A percentile compares a stretch with the other conserved stretches of the same genome.
These are phyloP conservation scores for Begonia fuchsioides DNA, from an alignment of 306 rosid species.

Conservation along the genomic window DNA sequence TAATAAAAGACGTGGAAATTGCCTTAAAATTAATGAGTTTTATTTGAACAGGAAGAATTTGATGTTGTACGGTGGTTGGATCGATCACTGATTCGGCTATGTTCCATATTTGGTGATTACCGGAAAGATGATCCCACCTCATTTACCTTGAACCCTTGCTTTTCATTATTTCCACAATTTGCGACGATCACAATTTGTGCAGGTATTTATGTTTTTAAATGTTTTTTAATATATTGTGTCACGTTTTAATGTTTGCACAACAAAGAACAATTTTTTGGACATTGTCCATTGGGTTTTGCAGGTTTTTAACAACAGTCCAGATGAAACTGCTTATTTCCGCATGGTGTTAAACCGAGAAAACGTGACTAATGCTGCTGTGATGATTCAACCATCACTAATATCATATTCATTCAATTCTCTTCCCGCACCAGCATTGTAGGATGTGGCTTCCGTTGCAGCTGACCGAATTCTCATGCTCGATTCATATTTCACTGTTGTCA, in stretches of 20 bases:
- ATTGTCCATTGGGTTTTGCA: conserved; percentile 23
- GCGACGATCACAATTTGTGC: conserved; percentile 93
- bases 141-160: conserved; percentile 66
- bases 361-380: conserved; percentile 87
- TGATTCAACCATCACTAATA: conserved; percentile 89
- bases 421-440: conserved; percentile 84
- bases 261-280: background rate
- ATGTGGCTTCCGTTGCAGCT: conserved; percentile 83
- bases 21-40: too few relatives aligned
- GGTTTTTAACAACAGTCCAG: conserved; percentile 99
- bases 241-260: too few relatives aligned
- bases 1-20: background rate
- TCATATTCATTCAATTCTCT: conserved; percentile 78
- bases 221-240: too few relatives aligned
- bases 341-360: conserved; percentile 88
- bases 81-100: conserved; percentile 83
- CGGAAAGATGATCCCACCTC: conserved; percentile 96
- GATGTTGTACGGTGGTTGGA: conserved; percentile 98
- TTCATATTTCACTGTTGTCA: conserved; percentile 84
- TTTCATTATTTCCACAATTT: conserved; percentile 93
- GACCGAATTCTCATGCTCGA: conserved; percentile 85
- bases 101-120: conserved; percentile 93
- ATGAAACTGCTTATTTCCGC: conserved; percentile 94
- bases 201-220: conserved; percentile 35
- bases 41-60: conserved; percentile 58